phyloP scores from a whole-genome alignment of 2,329 filamentous ascomycete genomes.

The Penicillium sp. region DNA sequence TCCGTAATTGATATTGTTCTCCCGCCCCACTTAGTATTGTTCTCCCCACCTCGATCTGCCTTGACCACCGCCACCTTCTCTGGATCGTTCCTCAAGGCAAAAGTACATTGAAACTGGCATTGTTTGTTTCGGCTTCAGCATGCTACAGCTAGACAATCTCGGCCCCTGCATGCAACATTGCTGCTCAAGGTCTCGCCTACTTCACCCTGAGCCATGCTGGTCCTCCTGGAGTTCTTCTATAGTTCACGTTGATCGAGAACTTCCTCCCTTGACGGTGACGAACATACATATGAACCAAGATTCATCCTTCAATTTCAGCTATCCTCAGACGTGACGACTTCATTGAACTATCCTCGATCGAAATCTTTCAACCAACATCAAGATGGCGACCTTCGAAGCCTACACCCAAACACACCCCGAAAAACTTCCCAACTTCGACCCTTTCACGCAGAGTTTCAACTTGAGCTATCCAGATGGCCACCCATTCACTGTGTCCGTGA shows the following conservation, averaged over 20 bases:
- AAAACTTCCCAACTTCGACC: constrained; percentile 41
- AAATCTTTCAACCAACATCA: not conserved
- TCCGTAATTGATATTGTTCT: constrained; percentile 15
- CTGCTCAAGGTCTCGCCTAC: not conserved
- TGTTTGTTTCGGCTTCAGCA: constrained; percentile 39
- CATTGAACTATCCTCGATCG: not conserved
- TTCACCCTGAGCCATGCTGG: constrained; percentile 10
- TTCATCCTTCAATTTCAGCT: not conserved
- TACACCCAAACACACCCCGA: constrained; percentile 40
- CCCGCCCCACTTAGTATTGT: constrained; percentile 34
- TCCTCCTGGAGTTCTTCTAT: not conserved
- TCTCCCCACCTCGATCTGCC: constrained; percentile 16
- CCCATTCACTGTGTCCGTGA: constrained; percentile 50
- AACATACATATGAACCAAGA: not conserved
- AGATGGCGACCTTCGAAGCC: constrained; percentile 23
- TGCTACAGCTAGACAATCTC: constrained; percentile 15
- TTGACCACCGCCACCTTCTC: not conserved
- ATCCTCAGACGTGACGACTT: not conserved
- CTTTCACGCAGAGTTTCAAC: constrained; percentile 59
- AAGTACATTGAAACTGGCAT: constrained; percentile 26
- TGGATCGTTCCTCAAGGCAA: not conserved
- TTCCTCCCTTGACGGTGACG: not conserved
- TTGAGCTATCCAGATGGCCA: constrained; percentile 55
- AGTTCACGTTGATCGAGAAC: not conserved
- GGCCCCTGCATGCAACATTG: not conserved